Evolutionary conservation across 768 basidiomycete species (phyloP).

Genomic region (Neoboletus magnificus): DNA sequence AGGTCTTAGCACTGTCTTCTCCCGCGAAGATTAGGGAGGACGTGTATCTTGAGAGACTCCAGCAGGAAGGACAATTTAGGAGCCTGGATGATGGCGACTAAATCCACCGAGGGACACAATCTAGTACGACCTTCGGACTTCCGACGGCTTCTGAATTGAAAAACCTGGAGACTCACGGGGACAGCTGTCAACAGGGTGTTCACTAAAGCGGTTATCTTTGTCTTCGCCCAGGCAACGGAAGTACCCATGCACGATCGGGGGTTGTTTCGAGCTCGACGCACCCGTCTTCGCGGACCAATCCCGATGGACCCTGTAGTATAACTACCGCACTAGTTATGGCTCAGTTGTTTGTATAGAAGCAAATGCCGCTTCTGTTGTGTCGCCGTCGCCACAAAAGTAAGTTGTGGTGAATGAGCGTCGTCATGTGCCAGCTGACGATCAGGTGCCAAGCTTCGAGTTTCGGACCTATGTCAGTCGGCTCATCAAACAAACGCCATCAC

Average conservation of each 20-base stretch:
- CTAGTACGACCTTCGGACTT: slow-evolving; percentile 1
- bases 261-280: not conserved
- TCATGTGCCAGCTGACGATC: not conserved
- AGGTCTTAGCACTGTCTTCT: slow-evolving; percentile 15
- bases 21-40: slow-evolving; percentile 24
- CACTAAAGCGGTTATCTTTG: slow-evolving; percentile 7
- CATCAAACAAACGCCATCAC: not conserved
- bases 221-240: not conserved
- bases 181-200: not conserved
- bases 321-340: not conserved
- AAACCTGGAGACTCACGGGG: slow-evolving; percentile 2
- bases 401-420: not conserved
- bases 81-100: not conserved
- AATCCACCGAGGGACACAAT: not conserved
- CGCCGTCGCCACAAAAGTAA: not conserved
- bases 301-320: not conserved
- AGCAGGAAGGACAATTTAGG: not conserved
- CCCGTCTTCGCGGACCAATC: slow-evolving; percentile 6
- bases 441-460: not conserved
- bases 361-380: not conserved
- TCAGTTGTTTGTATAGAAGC: not conserved
- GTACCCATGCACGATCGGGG: not conserved
- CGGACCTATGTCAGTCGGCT: not conserved
- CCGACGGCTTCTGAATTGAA: slow-evolving; percentile 4
- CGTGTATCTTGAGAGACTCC: slow-evolving; percentile 4